Evolutionary conservation across 768 basidiomycete species (phyloP).

Genomic region (Mycena belliarum): DNA sequence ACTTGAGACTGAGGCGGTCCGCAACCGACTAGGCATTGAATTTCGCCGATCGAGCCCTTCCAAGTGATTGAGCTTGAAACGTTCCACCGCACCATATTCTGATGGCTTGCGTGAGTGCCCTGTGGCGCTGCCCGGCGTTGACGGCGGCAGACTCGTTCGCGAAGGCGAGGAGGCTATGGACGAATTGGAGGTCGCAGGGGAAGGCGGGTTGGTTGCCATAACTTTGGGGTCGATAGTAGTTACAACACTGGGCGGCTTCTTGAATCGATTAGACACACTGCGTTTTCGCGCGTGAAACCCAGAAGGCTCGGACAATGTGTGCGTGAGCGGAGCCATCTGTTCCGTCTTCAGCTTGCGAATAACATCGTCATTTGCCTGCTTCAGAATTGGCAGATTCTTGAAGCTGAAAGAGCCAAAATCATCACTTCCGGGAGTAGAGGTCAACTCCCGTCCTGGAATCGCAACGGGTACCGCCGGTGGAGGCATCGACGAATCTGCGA

Average conservation of each 20-base stretch:
- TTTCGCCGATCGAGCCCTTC: constrained; percentile 71
- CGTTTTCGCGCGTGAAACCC: constrained; percentile 65
- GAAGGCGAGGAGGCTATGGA: constrained; percentile 91
- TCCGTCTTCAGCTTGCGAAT: constrained; percentile 95
- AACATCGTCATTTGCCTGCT: constrained; percentile 98
- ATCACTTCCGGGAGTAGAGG: constrained; percentile 64
- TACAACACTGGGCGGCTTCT: constrained; percentile 80
- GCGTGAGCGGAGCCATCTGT: constrained; percentile 76
- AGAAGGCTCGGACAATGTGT: constrained; percentile 67
- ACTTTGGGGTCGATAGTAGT: constrained; percentile 66
- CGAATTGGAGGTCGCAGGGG: constrained; percentile 88
- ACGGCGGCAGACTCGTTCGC: constrained; percentile 67
- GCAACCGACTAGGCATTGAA: constrained; percentile 84
- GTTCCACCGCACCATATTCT: constrained; percentile 83
- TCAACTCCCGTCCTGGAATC: constrained; percentile 37
- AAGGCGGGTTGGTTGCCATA: constrained; percentile 77
- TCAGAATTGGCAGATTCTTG: constrained; percentile 94
- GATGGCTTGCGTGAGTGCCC: constrained; percentile 84
- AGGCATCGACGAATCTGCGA: constrained; percentile 40
- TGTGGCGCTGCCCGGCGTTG: constrained; percentile 64
- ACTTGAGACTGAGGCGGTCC: constrained; percentile 85
- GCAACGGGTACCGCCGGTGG: constrained; percentile 47
- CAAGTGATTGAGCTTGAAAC: constrained; percentile 82
- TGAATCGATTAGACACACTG: constrained; percentile 79
- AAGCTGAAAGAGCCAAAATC: constrained; percentile 98